These are phyloP conservation scores for Crepidotus variabilis DNA, from an alignment of 768 basidiomycete genomes.

Conservation along the genomic window DNA sequence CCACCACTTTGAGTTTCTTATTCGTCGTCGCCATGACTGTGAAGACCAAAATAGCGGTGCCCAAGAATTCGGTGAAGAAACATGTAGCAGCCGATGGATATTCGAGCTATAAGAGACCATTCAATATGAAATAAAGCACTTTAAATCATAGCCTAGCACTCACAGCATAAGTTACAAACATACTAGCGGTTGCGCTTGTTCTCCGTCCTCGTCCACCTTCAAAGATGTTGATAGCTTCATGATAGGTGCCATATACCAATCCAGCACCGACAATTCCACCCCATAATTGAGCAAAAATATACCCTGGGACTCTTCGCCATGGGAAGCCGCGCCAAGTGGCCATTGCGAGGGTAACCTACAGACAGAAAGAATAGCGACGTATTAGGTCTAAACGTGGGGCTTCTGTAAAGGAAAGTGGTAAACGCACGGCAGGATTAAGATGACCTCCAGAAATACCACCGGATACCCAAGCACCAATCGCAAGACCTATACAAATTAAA, in stretches of 20 bases:
- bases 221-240: slow-evolving; percentile 60
- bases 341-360: slow-evolving; percentile 65
- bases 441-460: slow-evolving; percentile 72
- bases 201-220: slow-evolving; percentile 53
- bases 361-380: not conserved
- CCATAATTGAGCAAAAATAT: slow-evolving; percentile 45
- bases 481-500: slow-evolving; percentile 22
- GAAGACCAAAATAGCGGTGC: slow-evolving; percentile 51
- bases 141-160: slow-evolving; percentile 14
- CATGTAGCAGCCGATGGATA: slow-evolving; percentile 36
- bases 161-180: slow-evolving; percentile 63
- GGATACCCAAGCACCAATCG: slow-evolving; percentile 65
- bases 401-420: not conserved
- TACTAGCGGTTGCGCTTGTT: slow-evolving; percentile 48
- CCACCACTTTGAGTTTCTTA: slow-evolving; percentile 25
- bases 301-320: slow-evolving; percentile 71
- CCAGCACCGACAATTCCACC: slow-evolving; percentile 60
- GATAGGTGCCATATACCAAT: slow-evolving; percentile 60
- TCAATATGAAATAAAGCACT: not conserved
- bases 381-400: not conserved
- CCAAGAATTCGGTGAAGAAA: slow-evolving; percentile 52
- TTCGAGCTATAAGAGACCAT: slow-evolving; percentile 6
- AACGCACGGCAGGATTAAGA: slow-evolving; percentile 63
- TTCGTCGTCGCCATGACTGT: slow-evolving; percentile 54
- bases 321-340: slow-evolving; percentile 72